Evolutionary conservation across 345 rosid genomes (phyloP).

Genomic region (Citrus unshiu): DNA sequence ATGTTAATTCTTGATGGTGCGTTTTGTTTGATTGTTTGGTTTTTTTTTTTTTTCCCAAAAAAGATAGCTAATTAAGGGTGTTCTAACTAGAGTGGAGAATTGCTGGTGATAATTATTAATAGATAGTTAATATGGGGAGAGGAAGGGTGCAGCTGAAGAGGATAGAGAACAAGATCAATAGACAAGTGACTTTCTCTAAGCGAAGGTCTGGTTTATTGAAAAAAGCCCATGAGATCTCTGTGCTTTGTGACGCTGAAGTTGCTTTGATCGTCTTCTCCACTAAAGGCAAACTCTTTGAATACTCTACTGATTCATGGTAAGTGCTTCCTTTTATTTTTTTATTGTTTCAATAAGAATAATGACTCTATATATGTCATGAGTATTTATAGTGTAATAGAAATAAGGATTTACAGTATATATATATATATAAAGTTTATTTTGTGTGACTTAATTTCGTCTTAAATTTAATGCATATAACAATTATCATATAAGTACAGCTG

Average conservation of each 20-base stretch:
- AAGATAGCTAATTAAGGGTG: background rate
- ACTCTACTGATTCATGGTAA: conserved; percentile 49
- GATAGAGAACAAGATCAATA: conserved; percentile 65
- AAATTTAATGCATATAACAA: too few relatives aligned
- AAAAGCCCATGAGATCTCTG: conserved; percentile 71
- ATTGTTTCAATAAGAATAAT: background rate
- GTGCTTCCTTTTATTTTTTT: background rate
- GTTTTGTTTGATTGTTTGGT: too few relatives aligned
- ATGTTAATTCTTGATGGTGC: too few relatives aligned
- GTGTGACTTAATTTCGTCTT: too few relatives aligned
- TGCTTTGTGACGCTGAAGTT: conserved; percentile 62
- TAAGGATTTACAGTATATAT: too few relatives aligned
- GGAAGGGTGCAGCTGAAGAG: conserved; percentile 55
- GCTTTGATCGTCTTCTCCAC: conserved; percentile 60
- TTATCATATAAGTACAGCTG: too few relatives aligned
- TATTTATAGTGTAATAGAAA: too few relatives aligned
- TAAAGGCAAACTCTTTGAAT: conserved; percentile 59
- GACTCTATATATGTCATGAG: too few relatives aligned
- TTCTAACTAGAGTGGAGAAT: background rate
- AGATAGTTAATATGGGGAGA: conserved; percentile 15
- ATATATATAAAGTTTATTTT: too few relatives aligned
- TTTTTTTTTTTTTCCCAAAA: too few relatives aligned
- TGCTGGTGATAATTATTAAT: background rate
- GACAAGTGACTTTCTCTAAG: conserved; percentile 65
- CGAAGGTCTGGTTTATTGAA: conserved; percentile 53